Evolutionary conservation across 108 stramenopile species (phyloP), one percentile per base, ranked within the genome.

Genomic region (Stephanodiscus minutulus): DNA sequence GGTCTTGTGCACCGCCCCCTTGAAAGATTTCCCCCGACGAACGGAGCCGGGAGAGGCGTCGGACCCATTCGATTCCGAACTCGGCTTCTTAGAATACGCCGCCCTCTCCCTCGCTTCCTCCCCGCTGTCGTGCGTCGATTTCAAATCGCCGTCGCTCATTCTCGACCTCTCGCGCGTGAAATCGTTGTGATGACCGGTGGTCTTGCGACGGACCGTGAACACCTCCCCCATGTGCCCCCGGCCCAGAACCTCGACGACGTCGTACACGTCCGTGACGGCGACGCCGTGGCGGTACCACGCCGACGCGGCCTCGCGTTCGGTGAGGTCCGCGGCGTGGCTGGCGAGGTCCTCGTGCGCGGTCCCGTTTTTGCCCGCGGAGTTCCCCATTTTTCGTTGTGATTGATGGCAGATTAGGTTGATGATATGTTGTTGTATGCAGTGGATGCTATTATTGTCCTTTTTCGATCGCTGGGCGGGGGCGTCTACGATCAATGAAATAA

Each of bases 271-370:
- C 5, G 82, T 80, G 37, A 82, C 69, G 25, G 61, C 49, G 18
- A 85, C 81, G 29, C 73, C 82, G 41, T 79, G 57, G 21, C 84
- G 84, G 55, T 83, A 82, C 84, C 84, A 85, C 57, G 84, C 65
- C 15, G 81, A 66, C 13, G 77, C 12, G 28, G 77, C 49, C 72
- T 82, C 81, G 13, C 81, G 81, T 60, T 78, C 81, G 33, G 69
- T 60, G 24, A 68, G 53, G 18, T 65, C 53, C 43, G 35, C 61
- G 24, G 43, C 35, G 59, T 20, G 68, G 22, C 57, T 17, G 3
- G 55, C 25, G 20, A 61, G 60, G 37, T 69, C 21, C 5, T 58
- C 31, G 41, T 37, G 6, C 20, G 55, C n/a, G 12, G 15, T 37
- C 7, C 21, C 55, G 55, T 10, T 17, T 12, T 68, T 68, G 67